phyloP scores from a whole-genome alignment of 202 grass and related monocot species.

The Hordeum pubiflorum region DNA sequence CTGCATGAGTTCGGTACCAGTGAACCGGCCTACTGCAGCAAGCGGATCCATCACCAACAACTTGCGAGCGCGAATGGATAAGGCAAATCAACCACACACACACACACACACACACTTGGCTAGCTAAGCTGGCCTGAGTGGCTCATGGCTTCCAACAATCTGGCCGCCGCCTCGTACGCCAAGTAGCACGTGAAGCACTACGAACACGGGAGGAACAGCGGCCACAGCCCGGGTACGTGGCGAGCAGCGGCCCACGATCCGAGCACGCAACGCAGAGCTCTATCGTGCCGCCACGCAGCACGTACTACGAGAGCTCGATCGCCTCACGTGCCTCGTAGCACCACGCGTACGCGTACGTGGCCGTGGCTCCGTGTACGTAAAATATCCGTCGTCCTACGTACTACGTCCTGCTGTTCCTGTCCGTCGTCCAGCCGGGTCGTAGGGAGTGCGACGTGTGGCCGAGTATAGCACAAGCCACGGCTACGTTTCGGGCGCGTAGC shows the following conservation, averaged over 20 bases:
- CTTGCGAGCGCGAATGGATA: too few relatives aligned
- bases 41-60: too few relatives aligned
- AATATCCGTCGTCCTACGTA: too few relatives aligned
- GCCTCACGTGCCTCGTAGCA: neutral
- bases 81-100: too few relatives aligned
- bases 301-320: neutral
- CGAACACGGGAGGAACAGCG: neutral
- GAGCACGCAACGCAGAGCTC: neutral
- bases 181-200: neutral
- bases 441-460: neutral
- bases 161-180: too few relatives aligned
- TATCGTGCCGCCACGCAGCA: neutral
- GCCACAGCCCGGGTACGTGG: constrained; percentile 19
- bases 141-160: too few relatives aligned
- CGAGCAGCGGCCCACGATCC: constrained; percentile 15
- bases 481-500: neutral
- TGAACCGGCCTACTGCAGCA: too few relatives aligned
- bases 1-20: too few relatives aligned
- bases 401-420: neutral
- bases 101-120: neutral
- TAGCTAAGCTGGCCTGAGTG: neutral
- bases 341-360: neutral
- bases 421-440: neutral
- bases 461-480: neutral
- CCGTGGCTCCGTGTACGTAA: neutral